A percentile compares a stretch with the other conserved stretches of the same genome.
These are phyloP conservation scores for Aureococcus anophagefferens DNA, from an alignment of 108 stramenopile species.

Conservation along the genomic window DNA sequence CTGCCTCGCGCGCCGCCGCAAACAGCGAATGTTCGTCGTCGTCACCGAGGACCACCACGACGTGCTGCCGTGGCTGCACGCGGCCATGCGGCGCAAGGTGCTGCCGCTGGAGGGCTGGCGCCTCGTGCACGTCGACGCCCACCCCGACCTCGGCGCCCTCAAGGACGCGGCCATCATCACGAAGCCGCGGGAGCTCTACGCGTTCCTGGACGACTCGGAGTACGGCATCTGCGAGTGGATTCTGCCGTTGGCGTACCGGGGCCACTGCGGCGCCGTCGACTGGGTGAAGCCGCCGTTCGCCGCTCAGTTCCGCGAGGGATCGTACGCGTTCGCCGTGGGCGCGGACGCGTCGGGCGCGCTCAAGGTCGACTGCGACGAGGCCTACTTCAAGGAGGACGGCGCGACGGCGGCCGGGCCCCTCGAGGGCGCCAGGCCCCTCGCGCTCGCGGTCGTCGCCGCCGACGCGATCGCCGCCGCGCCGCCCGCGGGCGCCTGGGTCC, in stretches of 20 bases:
- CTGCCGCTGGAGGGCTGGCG: constrained; percentile 15
- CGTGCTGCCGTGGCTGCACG: not conserved
- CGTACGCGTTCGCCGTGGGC: not conserved
- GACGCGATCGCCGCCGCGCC: not conserved
- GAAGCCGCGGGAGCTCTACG: constrained; percentile 24
- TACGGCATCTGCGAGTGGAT: constrained; percentile 42
- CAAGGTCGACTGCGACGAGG: not conserved
- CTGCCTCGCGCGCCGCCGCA: too few relatives aligned
- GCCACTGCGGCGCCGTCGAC: constrained; percentile 20
- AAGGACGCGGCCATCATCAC: not conserved
- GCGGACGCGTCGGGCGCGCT: not conserved
- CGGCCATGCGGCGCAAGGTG: constrained; percentile 4
- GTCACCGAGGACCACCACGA: constrained; percentile 2
- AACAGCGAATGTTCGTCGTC: not conserved
- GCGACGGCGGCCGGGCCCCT: too few relatives aligned
- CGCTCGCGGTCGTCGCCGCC: not conserved
- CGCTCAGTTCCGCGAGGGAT: constrained; percentile 17
- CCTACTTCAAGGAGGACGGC: constrained; percentile 11
- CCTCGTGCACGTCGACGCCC: constrained; percentile 35
- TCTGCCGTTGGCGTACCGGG: constrained; percentile 24
- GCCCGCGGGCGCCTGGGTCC: constrained; percentile 3
- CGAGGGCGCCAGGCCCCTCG: too few relatives aligned
- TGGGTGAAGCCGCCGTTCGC: constrained; percentile 35
- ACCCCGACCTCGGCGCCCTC: constrained; percentile 31
- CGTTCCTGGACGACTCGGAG: constrained; percentile 12